Conservation (phyloP, 2,329 filamentous ascomycete species). For the Colletotrichum tamarilloi region DNA sequence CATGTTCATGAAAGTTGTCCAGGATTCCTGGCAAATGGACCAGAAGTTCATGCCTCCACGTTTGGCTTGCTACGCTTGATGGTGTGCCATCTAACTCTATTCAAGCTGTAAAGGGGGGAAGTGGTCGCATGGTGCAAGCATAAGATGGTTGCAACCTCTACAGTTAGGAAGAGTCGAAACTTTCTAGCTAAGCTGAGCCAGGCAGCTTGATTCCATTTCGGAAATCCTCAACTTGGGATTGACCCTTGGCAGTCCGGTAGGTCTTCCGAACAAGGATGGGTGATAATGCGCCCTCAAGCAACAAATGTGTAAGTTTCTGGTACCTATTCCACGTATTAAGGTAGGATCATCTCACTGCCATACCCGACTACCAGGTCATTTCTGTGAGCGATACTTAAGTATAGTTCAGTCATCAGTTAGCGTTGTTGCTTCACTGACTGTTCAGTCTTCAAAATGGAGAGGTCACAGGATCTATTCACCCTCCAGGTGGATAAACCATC, state of each 20-base stretch:
- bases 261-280: background rate
- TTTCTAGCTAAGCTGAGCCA: background rate
- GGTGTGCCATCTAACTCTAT: conserved; percentile 24
- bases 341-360: background rate
- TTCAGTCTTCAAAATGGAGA: background rate
- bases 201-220: background rate
- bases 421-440: background rate
- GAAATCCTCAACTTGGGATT: conserved; percentile 7
- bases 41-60: conserved; percentile 2
- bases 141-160: background rate
- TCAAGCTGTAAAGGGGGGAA: background rate
- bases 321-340: background rate
- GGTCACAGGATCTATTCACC: background rate
- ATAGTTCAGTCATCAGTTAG: background rate
- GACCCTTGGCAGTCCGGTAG: conserved; percentile 8
- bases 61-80: background rate
- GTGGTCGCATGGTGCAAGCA: background rate
- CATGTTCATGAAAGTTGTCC: background rate
- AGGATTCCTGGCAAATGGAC: background rate
- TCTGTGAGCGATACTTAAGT: background rate
- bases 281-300: background rate
- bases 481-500: background rate
- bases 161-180: background rate
- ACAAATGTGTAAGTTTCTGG: background rate
- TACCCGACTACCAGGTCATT: background rate